Evolutionary conservation across 495 filamentous ascomycete genomes (phyloP), one percentile per base, ranked within the genome.

Genomic region (Annulohypoxylon maeteangense): DNA sequence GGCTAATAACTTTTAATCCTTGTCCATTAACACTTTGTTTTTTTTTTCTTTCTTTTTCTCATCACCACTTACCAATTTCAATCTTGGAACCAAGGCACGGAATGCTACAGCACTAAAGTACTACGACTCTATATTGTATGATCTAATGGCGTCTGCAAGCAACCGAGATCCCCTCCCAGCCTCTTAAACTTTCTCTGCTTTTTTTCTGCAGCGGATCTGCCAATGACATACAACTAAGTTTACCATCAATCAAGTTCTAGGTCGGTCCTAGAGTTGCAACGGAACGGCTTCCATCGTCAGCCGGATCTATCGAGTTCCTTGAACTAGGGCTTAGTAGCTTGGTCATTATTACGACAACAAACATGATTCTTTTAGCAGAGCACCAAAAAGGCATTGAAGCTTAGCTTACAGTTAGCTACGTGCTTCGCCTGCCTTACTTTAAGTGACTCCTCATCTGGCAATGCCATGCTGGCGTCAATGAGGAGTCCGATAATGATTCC

Each of bases 301-400:
- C 65, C 65, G 70, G 70, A 73, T 73, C 70, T 66, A 58, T 38
- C 31, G 31, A 73, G 48, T 42, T 68, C 56, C 70, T 62, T 58
- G 55, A 25, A 36, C 32, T 40, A 31, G 29, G 29, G 40, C 40
- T 55, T 45, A 10, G 31, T 60, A 20, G n/a, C n/a, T 44, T 44
- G 40, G 16, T 44, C 40, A 20, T 20, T 44, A 62, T 48, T 50
- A 62, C 65, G n/a, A 68, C 58, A 34, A 47, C 29, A 45, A 32
- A 34, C 18, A 51, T 53, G 38, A 64, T 64, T 51, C 40, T 40
- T 34, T 61, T 40, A 40, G 14, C 36, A 40, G n/a, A 40, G 36
- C 36, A 14, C n/a, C 36, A 40, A 2, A 40, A 36, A 36, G 11
- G 36, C 11, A 40, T n/a, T 14, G 36, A 12, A 40, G n/a, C 40